Conservation (phyloP, 768 basidiomycete genomes). For the Leccinum pellstonianum region DNA sequence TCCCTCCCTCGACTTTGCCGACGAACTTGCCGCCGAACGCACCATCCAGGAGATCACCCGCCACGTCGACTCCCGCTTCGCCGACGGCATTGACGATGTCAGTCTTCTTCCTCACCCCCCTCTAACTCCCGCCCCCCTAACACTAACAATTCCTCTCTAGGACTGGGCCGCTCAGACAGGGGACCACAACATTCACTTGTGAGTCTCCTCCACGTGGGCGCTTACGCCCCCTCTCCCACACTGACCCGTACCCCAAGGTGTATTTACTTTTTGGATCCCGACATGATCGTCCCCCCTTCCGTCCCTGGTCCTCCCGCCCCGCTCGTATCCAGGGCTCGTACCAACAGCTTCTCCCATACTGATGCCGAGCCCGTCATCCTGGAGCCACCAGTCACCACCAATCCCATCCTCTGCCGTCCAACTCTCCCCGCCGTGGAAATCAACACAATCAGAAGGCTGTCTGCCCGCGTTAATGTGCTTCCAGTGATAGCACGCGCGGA, state of each 20-base stretch:
- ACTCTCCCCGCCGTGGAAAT: slow-evolving; percentile 72
- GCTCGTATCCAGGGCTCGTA: slow-evolving; percentile 64
- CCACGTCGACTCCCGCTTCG: slow-evolving; percentile 70
- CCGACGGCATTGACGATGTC: slow-evolving; percentile 76
- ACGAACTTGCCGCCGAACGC: slow-evolving; percentile 63
- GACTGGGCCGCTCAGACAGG: slow-evolving; percentile 69
- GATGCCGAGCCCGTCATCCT: slow-evolving; percentile 77
- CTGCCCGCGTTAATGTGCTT: slow-evolving; percentile 81
- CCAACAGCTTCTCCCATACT: slow-evolving; percentile 68
- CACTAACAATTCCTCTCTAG: slow-evolving; percentile 37
- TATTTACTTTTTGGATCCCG: slow-evolving; percentile 86
- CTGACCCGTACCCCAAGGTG: slow-evolving; percentile 49
- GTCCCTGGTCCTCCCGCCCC: slow-evolving; percentile 67
- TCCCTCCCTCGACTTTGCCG: slow-evolving; percentile 73
- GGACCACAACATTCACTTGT: slow-evolving; percentile 84
- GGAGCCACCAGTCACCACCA: slow-evolving; percentile 74
- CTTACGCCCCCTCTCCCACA: slow-evolving; percentile 16
- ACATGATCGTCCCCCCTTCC: slow-evolving; percentile 70
- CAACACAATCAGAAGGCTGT: slow-evolving; percentile 73
- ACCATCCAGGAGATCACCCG: slow-evolving; percentile 64
- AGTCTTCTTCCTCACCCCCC: slow-evolving; percentile 37
- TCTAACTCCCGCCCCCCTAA: slow-evolving; percentile 15
- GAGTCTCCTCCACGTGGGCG: slow-evolving; percentile 38
- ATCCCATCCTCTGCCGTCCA: slow-evolving; percentile 65
- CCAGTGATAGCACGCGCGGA: slow-evolving; percentile 84